Percentiles rank a stretch among this genome's conserved stretches.
Evolutionary conservation across 2,329 filamentous ascomycete genomes (phyloP).

Genomic region (Macrophomina pseudophaseolina): DNA sequence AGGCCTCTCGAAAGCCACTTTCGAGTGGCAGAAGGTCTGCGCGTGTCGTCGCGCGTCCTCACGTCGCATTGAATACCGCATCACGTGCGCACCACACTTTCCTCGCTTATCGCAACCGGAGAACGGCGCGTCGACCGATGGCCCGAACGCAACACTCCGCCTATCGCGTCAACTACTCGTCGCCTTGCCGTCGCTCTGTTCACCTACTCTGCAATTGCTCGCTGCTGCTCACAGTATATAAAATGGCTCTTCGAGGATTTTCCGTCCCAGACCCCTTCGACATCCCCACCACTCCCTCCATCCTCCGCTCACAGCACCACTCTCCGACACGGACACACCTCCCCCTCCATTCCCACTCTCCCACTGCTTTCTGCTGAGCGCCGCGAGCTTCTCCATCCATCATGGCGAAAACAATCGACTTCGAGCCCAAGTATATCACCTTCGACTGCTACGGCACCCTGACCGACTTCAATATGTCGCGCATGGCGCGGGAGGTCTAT

Average conservation of each 20-base stretch:
- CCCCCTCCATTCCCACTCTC: not conserved
- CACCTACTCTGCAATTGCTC: not conserved
- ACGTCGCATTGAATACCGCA: no score
- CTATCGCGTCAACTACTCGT: not conserved
- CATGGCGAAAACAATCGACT: conserved; percentile 20
- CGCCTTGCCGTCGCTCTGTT: not conserved
- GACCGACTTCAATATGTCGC: conserved; percentile 27
- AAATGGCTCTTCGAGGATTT: not conserved
- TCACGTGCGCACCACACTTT: no score
- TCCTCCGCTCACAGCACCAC: not conserved
- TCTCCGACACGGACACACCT: not conserved
- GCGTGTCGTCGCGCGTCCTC: not conserved
- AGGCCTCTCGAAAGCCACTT: no score
- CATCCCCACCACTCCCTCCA: not conserved
- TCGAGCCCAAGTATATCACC: conserved; percentile 27
- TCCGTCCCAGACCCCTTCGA: not conserved
- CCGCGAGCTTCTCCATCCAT: not conserved
- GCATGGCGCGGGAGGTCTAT: conserved; percentile 23
- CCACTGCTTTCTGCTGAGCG: no score
- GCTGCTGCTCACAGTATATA: not conserved
- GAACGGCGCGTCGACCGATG: not conserved
- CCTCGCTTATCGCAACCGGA: not conserved
- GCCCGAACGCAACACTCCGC: not conserved
- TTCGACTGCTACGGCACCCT: conserved; percentile 28
- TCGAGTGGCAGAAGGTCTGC: no score